A percentile compares a stretch with the other conserved stretches of the same genome.
Conservation (phyloP, 2,329 filamentous ascomycete genomes). For the Pseudonectria buxi region DNA sequence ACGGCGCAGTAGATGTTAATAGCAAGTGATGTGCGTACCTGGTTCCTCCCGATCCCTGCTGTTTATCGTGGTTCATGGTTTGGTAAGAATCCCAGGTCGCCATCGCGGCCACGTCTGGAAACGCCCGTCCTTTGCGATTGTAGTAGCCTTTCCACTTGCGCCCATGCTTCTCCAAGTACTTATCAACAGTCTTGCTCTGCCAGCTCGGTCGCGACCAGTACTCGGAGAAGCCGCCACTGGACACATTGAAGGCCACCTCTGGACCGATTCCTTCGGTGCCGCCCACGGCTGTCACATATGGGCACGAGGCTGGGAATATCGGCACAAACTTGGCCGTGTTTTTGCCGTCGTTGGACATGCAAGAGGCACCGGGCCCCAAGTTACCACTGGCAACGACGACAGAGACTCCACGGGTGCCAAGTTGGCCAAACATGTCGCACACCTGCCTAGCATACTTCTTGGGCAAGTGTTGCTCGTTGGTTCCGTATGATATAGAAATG, state of each 20-base stretch:
- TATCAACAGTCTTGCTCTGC: constrained; percentile 39
- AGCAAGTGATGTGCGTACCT: constrained; percentile 19
- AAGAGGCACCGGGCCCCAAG: constrained; percentile 29
- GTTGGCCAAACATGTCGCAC: constrained; percentile 54
- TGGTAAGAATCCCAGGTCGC: constrained; percentile 25
- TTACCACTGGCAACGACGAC: constrained; percentile 62
- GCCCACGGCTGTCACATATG: constrained; percentile 57
- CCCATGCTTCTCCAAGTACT: constrained; percentile 37
- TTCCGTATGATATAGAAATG: constrained; percentile 64
- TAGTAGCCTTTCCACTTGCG: constrained; percentile 43
- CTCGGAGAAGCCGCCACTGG: constrained; percentile 45
- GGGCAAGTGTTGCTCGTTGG: constrained; percentile 59
- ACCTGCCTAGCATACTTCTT: constrained; percentile 45
- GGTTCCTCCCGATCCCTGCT: constrained; percentile 24
- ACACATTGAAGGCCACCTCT: constrained; percentile 47
- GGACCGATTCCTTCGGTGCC: constrained; percentile 46
- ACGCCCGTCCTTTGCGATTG: constrained; percentile 45
- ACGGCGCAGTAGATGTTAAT: background rate
- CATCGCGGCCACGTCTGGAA: constrained; percentile 58
- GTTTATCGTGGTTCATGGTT: constrained; percentile 25
- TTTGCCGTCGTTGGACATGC: constrained; percentile 31
- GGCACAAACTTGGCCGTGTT: constrained; percentile 28
- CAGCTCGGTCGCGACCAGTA: constrained; percentile 38
- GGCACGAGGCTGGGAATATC: constrained; percentile 37
- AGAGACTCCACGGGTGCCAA: constrained; percentile 59